Evolutionary conservation across 805 yeast species (phyloP), one percentile per base, ranked within the genome.

Genomic region (Cyberlindnera euphorbiiphila): DNA sequence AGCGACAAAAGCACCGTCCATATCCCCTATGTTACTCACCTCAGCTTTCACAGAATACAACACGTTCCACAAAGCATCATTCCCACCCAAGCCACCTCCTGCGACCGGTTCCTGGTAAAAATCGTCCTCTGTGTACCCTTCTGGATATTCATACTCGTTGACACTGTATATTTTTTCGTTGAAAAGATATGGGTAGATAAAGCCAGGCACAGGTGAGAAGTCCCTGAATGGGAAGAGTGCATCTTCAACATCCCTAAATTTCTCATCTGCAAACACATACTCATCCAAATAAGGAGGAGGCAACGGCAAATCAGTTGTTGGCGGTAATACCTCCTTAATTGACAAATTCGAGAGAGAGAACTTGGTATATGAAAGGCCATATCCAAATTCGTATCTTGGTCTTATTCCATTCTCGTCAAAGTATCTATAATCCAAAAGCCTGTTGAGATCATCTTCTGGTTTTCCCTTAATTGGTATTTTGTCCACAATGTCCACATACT

Each of bases 311-410:
- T 66, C 70, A 34, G 67, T 68, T 1, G 70, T 60, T 13, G 74
- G 74, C 4, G 70, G 56, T 32, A 59, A 56, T 2, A 69, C 59
- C 45, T 68, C 69, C 15, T 56, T 54, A 24, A 74, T 68, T 16
- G 65, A 54, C 32, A 75, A 54, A 20, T 54, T 60, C n/a, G 57
- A 47, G 24, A 65, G 43, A 4, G 58, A 44, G 43, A 61, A 65
- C 29, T 61, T 63, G 4, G 81, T 64, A 51, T 74, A 78, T 2
- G 81, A 72, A 31, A 78, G 57, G 8, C 85, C 85, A 59, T 53
- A 75, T 4, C 84, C 85, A 56, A 79, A 79, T 43, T 75, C 81
- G 51, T 57, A 79, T 32, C 81, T 58, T 15, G 83, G 81, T 45
- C 65, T 65, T 29, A 76, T 71, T 38, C 71, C 67, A 43, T 71